A percentile compares a stretch with the other conserved stretches of the same genome.
Conservation (phyloP, 2,329 filamentous ascomycete species). For the Pleurostoma richardsiae region DNA sequence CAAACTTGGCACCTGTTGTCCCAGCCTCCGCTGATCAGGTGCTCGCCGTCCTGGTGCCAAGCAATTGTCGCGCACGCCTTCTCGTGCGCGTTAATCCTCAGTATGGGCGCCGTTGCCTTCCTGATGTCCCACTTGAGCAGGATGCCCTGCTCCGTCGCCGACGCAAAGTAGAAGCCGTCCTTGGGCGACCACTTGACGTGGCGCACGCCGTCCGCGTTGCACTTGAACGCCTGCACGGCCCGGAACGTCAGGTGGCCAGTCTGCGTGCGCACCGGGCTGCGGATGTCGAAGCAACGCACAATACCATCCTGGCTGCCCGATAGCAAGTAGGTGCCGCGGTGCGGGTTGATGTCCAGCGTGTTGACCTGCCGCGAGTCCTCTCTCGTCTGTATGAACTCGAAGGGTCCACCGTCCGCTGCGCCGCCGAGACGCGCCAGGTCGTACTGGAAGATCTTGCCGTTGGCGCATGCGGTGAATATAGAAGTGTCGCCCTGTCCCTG, state of each 20-base stretch:
- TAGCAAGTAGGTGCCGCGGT: constrained; percentile 50
- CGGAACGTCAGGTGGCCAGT: constrained; percentile 45
- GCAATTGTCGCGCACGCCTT: constrained; percentile 54
- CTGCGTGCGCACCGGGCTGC: constrained; percentile 39
- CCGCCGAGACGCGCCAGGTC: constrained; percentile 48
- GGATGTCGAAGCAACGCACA: constrained; percentile 57
- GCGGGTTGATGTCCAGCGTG: constrained; percentile 58
- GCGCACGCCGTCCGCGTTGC: constrained; percentile 52
- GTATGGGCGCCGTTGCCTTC: constrained; percentile 44
- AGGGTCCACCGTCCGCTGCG: constrained; percentile 31
- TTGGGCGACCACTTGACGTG: constrained; percentile 63
- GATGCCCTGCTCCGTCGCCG: constrained; percentile 57
- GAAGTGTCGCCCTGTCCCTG: constrained; percentile 39
- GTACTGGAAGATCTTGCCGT: constrained; percentile 61
- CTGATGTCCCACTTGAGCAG: constrained; percentile 62
- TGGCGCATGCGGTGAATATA: constrained; percentile 59
- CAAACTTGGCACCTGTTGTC: constrained; percentile 61
- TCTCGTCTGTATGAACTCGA: constrained; percentile 52
- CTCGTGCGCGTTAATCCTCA: constrained; percentile 58
- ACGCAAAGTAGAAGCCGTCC: constrained; percentile 58
- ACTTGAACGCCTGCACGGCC: constrained; percentile 38
- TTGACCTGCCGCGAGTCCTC: constrained; percentile 62
- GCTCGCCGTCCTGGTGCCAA: constrained; percentile 66
- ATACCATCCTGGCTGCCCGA: constrained; percentile 62
- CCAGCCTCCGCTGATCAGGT: constrained; percentile 57